Evolutionary conservation across 1,284 basidiomycete genomes (phyloP).

Genomic region (Mycosarcoma maydis): DNA sequence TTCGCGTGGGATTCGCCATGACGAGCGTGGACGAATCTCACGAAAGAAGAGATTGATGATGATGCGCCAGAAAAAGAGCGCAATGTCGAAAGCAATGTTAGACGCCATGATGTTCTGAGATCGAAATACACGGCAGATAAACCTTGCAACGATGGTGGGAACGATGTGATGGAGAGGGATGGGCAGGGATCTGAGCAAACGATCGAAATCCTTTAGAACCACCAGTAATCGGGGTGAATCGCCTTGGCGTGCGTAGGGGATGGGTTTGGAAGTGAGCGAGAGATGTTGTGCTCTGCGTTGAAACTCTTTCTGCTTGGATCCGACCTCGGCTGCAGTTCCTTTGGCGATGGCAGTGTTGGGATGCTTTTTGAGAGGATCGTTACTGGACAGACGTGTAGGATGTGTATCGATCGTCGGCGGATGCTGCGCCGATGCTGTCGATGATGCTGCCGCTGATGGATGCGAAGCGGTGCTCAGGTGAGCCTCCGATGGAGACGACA

Average conservation of each 20-base stretch:
- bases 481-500: slow-evolving; percentile 2
- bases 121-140: slow-evolving; percentile 52
- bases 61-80: slow-evolving; percentile 72
- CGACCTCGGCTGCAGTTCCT: slow-evolving; percentile 31
- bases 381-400: slow-evolving; percentile 23
- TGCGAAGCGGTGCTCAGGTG: neutral
- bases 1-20: slow-evolving; percentile 88
- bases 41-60: slow-evolving; percentile 97
- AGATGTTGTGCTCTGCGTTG: slow-evolving; percentile 44
- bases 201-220: slow-evolving; percentile 53
- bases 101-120: slow-evolving; percentile 59
- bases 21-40: slow-evolving; percentile 91
- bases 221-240: slow-evolving; percentile 40
- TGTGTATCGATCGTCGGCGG: slow-evolving; percentile 28
- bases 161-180: slow-evolving; percentile 57
- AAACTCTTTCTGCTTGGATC: slow-evolving; percentile 35
- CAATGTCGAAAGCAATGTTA: slow-evolving; percentile 67
- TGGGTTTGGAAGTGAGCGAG: slow-evolving; percentile 22
- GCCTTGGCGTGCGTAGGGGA: slow-evolving; percentile 35
- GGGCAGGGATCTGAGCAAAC: slow-evolving; percentile 54
- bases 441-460: neutral
- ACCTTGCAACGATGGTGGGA: slow-evolving; percentile 49
- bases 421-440: slow-evolving; percentile 3
- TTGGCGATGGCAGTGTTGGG: slow-evolving; percentile 27
- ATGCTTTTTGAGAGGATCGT: slow-evolving; percentile 29